These are phyloP conservation scores for Beauveria medogensis DNA, from an alignment of 2,329 filamentous ascomycete genomes.

Conservation along the genomic window DNA sequence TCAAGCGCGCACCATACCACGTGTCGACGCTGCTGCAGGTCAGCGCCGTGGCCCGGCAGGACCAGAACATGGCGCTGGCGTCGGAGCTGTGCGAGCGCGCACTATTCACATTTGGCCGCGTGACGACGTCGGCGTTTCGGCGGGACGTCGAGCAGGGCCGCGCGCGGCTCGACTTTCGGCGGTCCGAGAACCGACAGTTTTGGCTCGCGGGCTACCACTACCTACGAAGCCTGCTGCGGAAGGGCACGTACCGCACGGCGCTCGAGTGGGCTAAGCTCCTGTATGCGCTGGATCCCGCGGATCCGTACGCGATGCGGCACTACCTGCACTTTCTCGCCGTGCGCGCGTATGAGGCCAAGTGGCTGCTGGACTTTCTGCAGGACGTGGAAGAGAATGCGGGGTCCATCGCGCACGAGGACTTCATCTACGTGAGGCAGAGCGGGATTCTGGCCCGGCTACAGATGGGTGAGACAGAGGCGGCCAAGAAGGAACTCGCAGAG, in stretches of 20 bases:
- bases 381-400: conserved; percentile 27
- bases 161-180: conserved; percentile 70
- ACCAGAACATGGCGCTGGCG: conserved; percentile 77
- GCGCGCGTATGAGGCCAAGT: conserved; percentile 67
- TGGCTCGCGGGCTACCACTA: conserved; percentile 88
- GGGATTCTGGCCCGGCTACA: conserved; percentile 69
- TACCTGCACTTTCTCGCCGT: conserved; percentile 78
- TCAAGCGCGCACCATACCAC: conserved; percentile 62
- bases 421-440: conserved; percentile 67
- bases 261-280: conserved; percentile 90
- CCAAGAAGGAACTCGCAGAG: conserved; percentile 53
- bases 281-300: conserved; percentile 63
- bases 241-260: conserved; percentile 88
- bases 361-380: conserved; percentile 63
- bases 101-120: conserved; percentile 87
- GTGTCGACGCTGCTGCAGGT: conserved; percentile 91
- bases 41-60: conserved; percentile 83
- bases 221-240: conserved; percentile 73
- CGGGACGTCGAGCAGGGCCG: conserved; percentile 67
- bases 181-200: conserved; percentile 85
- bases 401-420: conserved; percentile 28
- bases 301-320: conserved; percentile 77
- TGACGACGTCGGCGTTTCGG: conserved; percentile 74
- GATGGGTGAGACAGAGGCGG: conserved; percentile 55
- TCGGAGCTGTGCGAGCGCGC: conserved; percentile 85